Conservation (phyloP, 805 yeast species). For the Lachancea nothofagi region DNA sequence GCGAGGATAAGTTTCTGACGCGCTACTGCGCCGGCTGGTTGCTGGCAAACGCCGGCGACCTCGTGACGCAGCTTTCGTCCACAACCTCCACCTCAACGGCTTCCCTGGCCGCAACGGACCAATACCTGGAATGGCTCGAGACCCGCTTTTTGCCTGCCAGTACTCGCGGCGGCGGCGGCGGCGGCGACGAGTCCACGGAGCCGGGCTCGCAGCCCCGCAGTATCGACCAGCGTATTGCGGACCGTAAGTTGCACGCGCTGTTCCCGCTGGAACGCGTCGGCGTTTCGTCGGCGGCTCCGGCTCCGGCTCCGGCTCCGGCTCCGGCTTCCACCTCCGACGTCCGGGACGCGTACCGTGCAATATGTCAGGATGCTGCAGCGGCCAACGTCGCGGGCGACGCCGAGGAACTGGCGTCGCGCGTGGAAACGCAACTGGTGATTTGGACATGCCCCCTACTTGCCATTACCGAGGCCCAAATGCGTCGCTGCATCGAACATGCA, state of each 20-base stretch:
- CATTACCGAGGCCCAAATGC: background rate
- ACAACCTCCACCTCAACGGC: background rate
- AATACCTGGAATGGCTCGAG: conserved; percentile 30
- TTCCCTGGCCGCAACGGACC: background rate
- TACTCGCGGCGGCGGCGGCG: background rate
- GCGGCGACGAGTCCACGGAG: too few species aligned
- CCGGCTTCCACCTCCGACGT: conserved; percentile 19
- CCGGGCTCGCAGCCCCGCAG: conserved; percentile 13
- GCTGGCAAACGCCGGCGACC: conserved; percentile 5
- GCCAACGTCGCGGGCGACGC: background rate
- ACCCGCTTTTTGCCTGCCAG: conserved; percentile 15
- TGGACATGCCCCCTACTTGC: background rate
- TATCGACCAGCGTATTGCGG: conserved; percentile 30
- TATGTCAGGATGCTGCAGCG: conserved; percentile 10
- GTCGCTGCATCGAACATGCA: background rate
- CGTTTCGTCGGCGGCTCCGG: background rate
- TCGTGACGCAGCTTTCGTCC: conserved; percentile 11
- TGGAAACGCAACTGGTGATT: background rate
- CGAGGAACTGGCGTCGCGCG: background rate
- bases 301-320: background rate
- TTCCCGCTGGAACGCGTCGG: conserved; percentile 18
- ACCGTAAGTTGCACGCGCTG: conserved; percentile 25
- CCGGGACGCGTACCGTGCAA: conserved; percentile 22
- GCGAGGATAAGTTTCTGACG: conserved; percentile 8
- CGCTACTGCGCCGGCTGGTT: conserved; percentile 4